A percentile compares a stretch with the other conserved stretches of the same genome.
phyloP scores from a whole-genome alignment of 140 eudicot species.

The Bidens hawaiensis region DNA sequence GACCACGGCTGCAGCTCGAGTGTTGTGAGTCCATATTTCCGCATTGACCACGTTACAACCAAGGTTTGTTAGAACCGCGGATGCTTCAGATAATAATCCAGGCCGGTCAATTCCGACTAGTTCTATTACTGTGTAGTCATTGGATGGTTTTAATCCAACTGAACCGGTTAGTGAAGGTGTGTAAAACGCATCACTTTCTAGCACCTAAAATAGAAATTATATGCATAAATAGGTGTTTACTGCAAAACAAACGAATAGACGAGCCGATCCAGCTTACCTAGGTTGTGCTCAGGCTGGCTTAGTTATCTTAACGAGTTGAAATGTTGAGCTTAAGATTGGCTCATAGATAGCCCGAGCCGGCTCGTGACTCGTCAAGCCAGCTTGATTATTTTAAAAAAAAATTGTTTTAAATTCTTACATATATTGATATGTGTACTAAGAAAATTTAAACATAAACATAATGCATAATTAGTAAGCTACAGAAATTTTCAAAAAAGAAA shows the following conservation, averaged over 20 bases:
- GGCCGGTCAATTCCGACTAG: conserved; percentile 90
- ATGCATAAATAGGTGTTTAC: background rate
- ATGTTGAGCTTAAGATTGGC: no score
- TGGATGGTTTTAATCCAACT: conserved; percentile 75
- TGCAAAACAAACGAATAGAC: background rate
- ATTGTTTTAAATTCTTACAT: no score
- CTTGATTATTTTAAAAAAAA: no score
- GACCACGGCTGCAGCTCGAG: conserved; percentile 94
- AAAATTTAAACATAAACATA: no score
- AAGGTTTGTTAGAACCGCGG: conserved; percentile 77
- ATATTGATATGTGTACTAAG: no score
- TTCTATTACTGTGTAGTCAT: conserved; percentile 77
- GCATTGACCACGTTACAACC: conserved; percentile 90
- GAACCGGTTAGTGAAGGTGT: conserved; percentile 51
- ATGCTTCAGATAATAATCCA: conserved; percentile 85
- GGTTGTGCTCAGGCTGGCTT: no score
- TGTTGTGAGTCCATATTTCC: conserved; percentile 95
- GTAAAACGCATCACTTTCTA: conserved; percentile 60
- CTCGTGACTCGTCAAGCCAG: no score
- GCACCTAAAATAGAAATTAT: conserved; percentile 47
- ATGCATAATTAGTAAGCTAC: no score
- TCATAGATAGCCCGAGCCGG: no score
- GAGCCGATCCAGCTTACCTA: no score
- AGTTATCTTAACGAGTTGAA: no score
- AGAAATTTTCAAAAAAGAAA: no score